Evolutionary conservation across 2,329 filamentous ascomycete genomes (phyloP).

Genomic region (Shiraia sp.): DNA sequence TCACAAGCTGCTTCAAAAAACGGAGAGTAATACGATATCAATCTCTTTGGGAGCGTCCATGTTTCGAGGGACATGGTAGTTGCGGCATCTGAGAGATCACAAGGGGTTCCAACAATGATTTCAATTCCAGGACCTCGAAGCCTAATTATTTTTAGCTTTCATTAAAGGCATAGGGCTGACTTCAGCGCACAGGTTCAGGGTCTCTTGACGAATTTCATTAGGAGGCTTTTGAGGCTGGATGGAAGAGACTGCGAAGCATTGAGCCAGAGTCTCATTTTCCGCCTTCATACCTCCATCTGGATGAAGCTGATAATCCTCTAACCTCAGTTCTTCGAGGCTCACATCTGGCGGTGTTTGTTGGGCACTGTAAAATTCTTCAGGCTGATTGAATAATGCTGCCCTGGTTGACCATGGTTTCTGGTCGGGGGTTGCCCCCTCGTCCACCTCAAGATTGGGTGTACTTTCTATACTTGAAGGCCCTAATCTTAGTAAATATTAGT

Average conservation of each 20-base stretch:
- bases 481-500: too few relatives aligned
- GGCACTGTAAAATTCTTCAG: too few relatives aligned
- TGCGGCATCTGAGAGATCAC: neutral
- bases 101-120: slow-evolving; percentile 5
- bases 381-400: too few relatives aligned
- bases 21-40: slow-evolving; percentile 15
- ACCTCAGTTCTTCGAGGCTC: slow-evolving; percentile 7
- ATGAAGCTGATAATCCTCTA: slow-evolving; percentile 9
- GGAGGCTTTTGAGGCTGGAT: neutral
- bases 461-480: too few relatives aligned
- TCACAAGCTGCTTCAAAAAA: slow-evolving; percentile 13
- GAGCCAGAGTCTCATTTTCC: neutral
- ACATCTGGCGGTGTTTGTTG: too few relatives aligned
- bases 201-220: slow-evolving; percentile 1
- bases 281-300: neutral
- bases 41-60: slow-evolving; percentile 13
- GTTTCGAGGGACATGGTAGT: neutral
- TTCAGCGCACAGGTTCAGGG: slow-evolving; percentile 6
- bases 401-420: too few relatives aligned
- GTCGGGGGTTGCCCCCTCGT: too few relatives aligned
- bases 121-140: slow-evolving; percentile 9
- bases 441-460: too few relatives aligned
- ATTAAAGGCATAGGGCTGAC: neutral
- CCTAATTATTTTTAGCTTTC: slow-evolving; percentile 1
- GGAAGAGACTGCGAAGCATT: neutral